Conservation (phyloP, 176 grass and related monocot genomes). For the Oryza officinalis region DNA sequence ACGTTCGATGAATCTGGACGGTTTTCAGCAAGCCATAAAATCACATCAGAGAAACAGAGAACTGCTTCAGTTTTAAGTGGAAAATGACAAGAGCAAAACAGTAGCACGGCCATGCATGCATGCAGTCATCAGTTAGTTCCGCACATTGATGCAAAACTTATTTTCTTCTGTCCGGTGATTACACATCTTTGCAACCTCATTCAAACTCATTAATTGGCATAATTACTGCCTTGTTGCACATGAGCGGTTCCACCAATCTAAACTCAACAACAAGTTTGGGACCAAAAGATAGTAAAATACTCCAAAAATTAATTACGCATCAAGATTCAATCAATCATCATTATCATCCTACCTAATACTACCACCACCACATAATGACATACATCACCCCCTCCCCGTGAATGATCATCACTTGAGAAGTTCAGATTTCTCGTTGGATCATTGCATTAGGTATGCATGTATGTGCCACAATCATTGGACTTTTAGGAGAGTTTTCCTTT, state of each 20-base stretch:
- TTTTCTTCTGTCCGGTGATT: neutral
- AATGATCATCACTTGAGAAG: neutral
- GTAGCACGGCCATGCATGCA: neutral
- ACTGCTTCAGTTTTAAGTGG: neutral
- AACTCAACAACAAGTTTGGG: neutral
- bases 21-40: neutral
- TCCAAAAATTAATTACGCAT: neutral
- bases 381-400: neutral
- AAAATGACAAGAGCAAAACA: neutral
- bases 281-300: neutral
- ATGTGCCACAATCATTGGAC: conserved; percentile 44
- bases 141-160: neutral
- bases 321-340: conserved; percentile 18
- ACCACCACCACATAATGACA: neutral
- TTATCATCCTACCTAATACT: neutral
- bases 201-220: conserved; percentile 7
- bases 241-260: neutral
- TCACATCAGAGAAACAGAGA: neutral
- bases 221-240: conserved; percentile 17
- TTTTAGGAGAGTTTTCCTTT: neutral
- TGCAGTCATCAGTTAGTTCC: neutral
- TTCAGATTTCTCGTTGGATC: neutral
- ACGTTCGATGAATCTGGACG: conserved; percentile 13
- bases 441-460: conserved; percentile 12
- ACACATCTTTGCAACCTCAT: neutral